Evolutionary conservation across 148 eudicot species (phyloP), one percentile per base, ranked within the genome.

Genomic region (Vaccinium corymbosum): DNA sequence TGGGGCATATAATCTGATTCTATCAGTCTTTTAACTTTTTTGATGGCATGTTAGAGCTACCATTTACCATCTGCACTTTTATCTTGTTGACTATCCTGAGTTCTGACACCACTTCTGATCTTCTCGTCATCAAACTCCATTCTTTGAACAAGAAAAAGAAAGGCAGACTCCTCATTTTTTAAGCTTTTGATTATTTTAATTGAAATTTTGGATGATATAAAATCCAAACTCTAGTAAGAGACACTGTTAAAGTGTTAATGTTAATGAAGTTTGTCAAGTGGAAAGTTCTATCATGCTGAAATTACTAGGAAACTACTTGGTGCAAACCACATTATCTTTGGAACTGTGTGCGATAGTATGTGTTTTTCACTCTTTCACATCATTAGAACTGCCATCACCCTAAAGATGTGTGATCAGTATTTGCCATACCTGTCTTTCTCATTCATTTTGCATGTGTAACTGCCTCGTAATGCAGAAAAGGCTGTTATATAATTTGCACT

Each of bases 41-140:
- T 38, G 27, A 59, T 56, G 50, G 19, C 68, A 79, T 15, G 6
- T 29, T 78, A 15, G 20, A 22, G 80, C 80, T 78, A 78, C 62
- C 3, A 73, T 56, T 38, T 38, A 50, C 52, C 19, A 4, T 78
- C 46, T 78, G 42, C 42, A 25, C 80, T 56, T 78, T 80, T 27
- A 61, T n/a, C 38, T 80, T 80, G 82, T 61, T 62, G 52, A 62
- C 82, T 56, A 6, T 64, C 25, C 13, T 9, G 62, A 78, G 72
- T 66, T 66, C 12, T 27, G 72, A 11, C 72, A 25, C 72, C 32
- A 4, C 11, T 66, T 66, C 15, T 25, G 32, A 66, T 66, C 35
- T 66, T 66, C 25, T 66, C 72, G 13, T 66, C 72, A 25, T 13
- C 35, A 66, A 15, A 27, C 35, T 12, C 72, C 72, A 66, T 25